phyloP scores from a whole-genome alignment of 441 rosid species.

The Croton laevigatus region DNA sequence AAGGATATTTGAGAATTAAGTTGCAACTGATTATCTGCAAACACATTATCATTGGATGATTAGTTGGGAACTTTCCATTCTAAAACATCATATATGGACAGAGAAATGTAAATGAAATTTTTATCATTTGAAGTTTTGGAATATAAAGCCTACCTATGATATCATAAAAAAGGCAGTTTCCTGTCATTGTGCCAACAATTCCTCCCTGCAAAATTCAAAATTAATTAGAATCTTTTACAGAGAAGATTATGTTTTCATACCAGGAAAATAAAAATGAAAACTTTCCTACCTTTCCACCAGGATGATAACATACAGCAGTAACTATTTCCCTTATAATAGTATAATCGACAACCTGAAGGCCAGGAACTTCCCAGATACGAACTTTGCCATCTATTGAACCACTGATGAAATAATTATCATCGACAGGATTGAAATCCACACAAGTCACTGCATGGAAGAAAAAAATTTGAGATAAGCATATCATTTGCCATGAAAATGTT shows the following conservation, averaged over 20 bases:
- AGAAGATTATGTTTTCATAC: neutral
- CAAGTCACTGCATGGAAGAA: constrained; percentile 65
- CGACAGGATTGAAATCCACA: constrained; percentile 83
- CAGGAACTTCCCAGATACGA: constrained; percentile 78
- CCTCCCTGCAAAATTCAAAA: constrained; percentile 49
- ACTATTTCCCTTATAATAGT: constrained; percentile 71
- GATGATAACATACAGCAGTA: constrained; percentile 86
- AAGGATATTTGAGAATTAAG: constrained; percentile 66
- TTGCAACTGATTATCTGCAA: constrained; percentile 68
- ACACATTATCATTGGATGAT: neutral
- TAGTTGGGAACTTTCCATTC: constrained; percentile 2
- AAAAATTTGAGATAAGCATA: neutral
- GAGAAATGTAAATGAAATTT: neutral
- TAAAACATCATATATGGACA: too few species aligned
- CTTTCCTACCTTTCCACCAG: constrained; percentile 70
- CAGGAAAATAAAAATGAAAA: constrained; percentile 10
- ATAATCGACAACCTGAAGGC: constrained; percentile 80
- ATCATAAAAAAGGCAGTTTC: constrained; percentile 73
- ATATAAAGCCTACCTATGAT: constrained; percentile 62
- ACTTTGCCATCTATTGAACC: constrained; percentile 98
- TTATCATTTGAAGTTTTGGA: too few species aligned
- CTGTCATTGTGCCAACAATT: constrained; percentile 70
- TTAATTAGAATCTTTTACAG: neutral
- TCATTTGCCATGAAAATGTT: neutral
- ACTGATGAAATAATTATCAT: constrained; percentile 80